Conservation (phyloP, 495 filamentous ascomycete genomes). For the Penicillium cinerascens region DNA sequence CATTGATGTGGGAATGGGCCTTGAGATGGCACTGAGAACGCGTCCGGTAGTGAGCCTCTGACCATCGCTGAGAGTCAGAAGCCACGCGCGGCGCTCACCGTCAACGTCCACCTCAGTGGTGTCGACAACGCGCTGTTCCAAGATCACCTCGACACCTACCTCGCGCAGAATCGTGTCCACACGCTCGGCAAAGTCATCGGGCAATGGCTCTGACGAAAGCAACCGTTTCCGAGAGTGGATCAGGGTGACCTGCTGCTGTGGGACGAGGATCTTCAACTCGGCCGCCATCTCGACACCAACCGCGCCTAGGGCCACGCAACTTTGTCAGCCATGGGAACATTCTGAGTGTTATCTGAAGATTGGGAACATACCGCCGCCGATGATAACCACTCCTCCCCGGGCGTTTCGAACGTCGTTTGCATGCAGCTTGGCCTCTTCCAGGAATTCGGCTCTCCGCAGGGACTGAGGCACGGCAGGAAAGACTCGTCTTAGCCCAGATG, state of each 20-base stretch:
- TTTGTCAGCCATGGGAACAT: background rate
- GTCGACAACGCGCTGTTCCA: conserved; percentile 46
- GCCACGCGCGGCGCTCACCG: conserved; percentile 44
- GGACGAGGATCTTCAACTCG: conserved; percentile 59
- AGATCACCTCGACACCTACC: conserved; percentile 53
- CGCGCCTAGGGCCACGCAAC: conserved; percentile 41
- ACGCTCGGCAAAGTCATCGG: conserved; percentile 58
- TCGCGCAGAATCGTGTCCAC: conserved; percentile 49
- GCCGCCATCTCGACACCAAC: conserved; percentile 71
- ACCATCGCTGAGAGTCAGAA: conserved; percentile 54
- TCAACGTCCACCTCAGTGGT: conserved; percentile 26
- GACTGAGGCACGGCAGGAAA: conserved; percentile 64
- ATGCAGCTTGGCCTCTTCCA: conserved; percentile 47
- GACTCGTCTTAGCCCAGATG: conserved; percentile 56
- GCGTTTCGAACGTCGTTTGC: conserved; percentile 24
- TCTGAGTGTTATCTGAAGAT: conserved; percentile 23
- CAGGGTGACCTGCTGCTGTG: conserved; percentile 55
- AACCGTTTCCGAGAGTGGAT: conserved; percentile 63
- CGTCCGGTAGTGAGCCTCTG: conserved; percentile 48
- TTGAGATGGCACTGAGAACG: conserved; percentile 59
- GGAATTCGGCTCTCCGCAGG: conserved; percentile 48
- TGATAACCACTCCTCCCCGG: conserved; percentile 51
- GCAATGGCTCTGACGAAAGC: conserved; percentile 63
- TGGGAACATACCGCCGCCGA: conserved; percentile 47
- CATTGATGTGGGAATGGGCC: conserved; percentile 48